Evolutionary conservation across 129 eudicot species (phyloP), one percentile per base, ranked within the genome.

Genomic region (Dittrichia graveolens): DNA sequence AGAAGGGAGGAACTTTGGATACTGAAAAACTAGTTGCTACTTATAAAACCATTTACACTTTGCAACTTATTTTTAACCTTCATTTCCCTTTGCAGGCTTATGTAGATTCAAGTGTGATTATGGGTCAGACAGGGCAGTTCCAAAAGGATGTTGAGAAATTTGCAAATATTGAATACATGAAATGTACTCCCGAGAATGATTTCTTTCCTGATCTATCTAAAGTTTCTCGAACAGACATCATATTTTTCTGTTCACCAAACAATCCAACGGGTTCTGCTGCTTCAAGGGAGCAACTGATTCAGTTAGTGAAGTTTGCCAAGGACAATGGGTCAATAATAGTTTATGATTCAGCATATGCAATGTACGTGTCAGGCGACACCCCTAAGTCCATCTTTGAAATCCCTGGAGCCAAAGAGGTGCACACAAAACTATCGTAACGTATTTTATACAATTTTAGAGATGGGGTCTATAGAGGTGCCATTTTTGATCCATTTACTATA

Each of bases 261-360:
- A 94, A 94, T 73, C 98, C 98, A 76, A 94, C 98, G 42, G 98
- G 98, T 64, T 83, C 84, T 31, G 93, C 95, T 81, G 98, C 98
- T 61, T 82, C 98, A 42, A 80, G 93, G 75, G 96, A 90, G 79
- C 97, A 94, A 78, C 81, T 94, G 64, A 88, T 83, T 10, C 75
- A 75, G n/a, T 80, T 94, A 65, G 98, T 94, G 48, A 82, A 88
- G 45, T 94, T 90, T 79, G 98, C 98, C 38, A 94, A 84, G 69
- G 85, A 82, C 66, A 94, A 94, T 54, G 98, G 98, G 44, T 94
- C 98, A 6, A 85, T 94, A 64, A 87, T 94, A 5, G 82, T 94
- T 66, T 94, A 87, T 71, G 98, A 94, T 79, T 88, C 98, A 67
- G 98, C 98, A 47, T 94, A 94, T 84, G 95, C 92, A 24, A 80